phyloP scores from a whole-genome alignment of 1,284 basidiomycete species.

The Porogramme epimiltina region DNA sequence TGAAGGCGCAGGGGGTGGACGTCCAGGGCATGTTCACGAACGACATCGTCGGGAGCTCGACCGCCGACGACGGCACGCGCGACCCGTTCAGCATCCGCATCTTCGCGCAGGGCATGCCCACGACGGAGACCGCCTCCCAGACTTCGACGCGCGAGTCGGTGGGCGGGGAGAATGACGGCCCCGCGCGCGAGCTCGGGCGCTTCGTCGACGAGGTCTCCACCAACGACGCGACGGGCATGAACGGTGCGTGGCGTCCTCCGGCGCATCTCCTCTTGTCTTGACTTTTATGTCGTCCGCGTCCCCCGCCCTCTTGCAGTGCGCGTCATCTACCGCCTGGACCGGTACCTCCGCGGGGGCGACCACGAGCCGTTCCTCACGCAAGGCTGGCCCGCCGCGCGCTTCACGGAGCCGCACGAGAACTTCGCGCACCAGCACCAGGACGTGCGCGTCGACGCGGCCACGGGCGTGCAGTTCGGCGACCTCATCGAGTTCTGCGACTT shows the following conservation, averaged over 20 bases:
- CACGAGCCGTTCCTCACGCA: slow-evolving; percentile 50
- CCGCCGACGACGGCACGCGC: slow-evolving; percentile 44
- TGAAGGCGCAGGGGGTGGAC: slow-evolving; percentile 44
- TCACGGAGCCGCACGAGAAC: slow-evolving; percentile 57
- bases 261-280: slow-evolving; percentile 11
- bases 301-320: slow-evolving; percentile 36
- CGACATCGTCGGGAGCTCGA: slow-evolving; percentile 54
- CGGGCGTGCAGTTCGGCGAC: slow-evolving; percentile 55
- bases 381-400: slow-evolving; percentile 54
- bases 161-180: slow-evolving; percentile 56
- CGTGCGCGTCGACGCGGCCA: slow-evolving; percentile 42
- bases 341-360: slow-evolving; percentile 55
- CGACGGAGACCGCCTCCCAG: slow-evolving; percentile 40
- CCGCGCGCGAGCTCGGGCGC: slow-evolving; percentile 49
- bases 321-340: slow-evolving; percentile 49
- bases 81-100: slow-evolving; percentile 51
- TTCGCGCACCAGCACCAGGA: slow-evolving; percentile 60
- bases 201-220: slow-evolving; percentile 51
- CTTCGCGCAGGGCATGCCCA: slow-evolving; percentile 51
- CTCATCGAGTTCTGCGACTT: slow-evolving; percentile 54
- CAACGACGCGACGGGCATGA: slow-evolving; percentile 49
- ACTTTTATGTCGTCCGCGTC: background rate
- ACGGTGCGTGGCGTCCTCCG: slow-evolving; percentile 32
- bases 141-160: slow-evolving; percentile 37
- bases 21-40: slow-evolving; percentile 57